These are phyloP conservation scores for Dendrobium chrysotoxum DNA, from an alignment of 106 monocot species.

Conservation along the genomic window DNA sequence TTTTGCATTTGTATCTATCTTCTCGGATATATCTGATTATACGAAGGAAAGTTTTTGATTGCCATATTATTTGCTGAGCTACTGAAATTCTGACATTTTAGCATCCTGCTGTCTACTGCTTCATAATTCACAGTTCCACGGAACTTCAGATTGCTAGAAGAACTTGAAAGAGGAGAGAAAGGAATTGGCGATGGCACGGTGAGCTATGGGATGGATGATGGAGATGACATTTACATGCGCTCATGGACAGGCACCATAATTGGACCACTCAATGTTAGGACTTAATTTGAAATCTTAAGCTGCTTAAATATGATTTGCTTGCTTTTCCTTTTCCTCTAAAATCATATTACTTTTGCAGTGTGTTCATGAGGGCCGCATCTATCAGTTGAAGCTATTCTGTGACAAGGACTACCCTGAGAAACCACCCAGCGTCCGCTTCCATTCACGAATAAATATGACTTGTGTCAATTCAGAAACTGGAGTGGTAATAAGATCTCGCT, in stretches of 20 bases:
- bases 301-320: background rate
- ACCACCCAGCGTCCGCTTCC: constrained; percentile 12
- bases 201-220: constrained; percentile 21
- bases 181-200: constrained; percentile 21
- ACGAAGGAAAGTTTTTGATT: too few relatives aligned
- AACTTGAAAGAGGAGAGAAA: constrained; percentile 19
- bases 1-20: too few relatives aligned
- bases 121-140: constrained; percentile 8
- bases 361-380: constrained; percentile 14
- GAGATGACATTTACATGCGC: constrained; percentile 23
- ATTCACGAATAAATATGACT: constrained; percentile 12
- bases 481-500: constrained; percentile 3
- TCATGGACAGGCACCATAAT: constrained; percentile 10
- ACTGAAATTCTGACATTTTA: too few relatives aligned
- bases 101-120: background rate
- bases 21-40: too few relatives aligned
- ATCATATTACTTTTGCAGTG: constrained; percentile 4
- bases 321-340: background rate
- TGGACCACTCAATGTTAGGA: constrained; percentile 11
- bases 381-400: constrained; percentile 20
- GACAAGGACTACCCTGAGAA: constrained; percentile 20
- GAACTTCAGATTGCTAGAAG: constrained; percentile 20
- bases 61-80: too few relatives aligned
- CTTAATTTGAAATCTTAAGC: background rate
- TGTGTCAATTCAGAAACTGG: constrained; percentile 16